These are phyloP conservation scores for Geotrichum bryndzae DNA, from an alignment of 1,139 yeast genomes.

Conservation along the genomic window DNA sequence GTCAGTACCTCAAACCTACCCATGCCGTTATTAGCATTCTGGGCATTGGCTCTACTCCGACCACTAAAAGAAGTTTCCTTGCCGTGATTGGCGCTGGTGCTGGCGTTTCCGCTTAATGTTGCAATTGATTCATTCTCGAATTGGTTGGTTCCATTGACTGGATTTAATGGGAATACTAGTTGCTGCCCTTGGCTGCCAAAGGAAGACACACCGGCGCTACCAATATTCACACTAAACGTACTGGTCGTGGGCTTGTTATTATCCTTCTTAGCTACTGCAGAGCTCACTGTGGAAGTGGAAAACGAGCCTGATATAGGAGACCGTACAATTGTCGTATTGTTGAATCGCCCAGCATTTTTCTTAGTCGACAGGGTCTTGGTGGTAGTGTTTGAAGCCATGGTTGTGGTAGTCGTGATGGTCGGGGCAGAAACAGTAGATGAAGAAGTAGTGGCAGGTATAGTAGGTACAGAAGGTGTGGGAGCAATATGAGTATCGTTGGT, in stretches of 20 bases:
- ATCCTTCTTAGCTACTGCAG: slow-evolving; percentile 11
- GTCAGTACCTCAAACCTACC: slow-evolving; percentile 18
- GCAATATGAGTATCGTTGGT: background rate
- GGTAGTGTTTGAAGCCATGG: background rate
- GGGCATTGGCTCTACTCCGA: background rate
- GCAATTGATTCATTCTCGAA: slow-evolving; percentile 16
- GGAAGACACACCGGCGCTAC: slow-evolving; percentile 7
- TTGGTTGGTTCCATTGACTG: slow-evolving; percentile 1
- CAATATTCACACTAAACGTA: slow-evolving; percentile 8
- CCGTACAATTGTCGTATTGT: background rate
- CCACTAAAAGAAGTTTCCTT: background rate
- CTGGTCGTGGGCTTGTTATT: slow-evolving; percentile 5
- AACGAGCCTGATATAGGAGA: slow-evolving; percentile 10
- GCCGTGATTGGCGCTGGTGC: background rate
- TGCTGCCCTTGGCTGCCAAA: slow-evolving; percentile 19
- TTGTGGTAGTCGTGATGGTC: background rate
- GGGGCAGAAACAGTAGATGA: background rate
- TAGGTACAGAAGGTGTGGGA: background rate
- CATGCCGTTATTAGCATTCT: slow-evolving; percentile 10
- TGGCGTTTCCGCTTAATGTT: slow-evolving; percentile 11
- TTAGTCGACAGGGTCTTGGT: background rate
- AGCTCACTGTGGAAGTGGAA: slow-evolving; percentile 4
- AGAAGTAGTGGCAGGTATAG: slow-evolving; percentile 1
- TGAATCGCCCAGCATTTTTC: background rate
- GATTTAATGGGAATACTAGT: slow-evolving; percentile 17